Base-by-base conservation (phyloP, 2,329 filamentous ascomycete genomes). In the Aspergillus sergii region DNA sequence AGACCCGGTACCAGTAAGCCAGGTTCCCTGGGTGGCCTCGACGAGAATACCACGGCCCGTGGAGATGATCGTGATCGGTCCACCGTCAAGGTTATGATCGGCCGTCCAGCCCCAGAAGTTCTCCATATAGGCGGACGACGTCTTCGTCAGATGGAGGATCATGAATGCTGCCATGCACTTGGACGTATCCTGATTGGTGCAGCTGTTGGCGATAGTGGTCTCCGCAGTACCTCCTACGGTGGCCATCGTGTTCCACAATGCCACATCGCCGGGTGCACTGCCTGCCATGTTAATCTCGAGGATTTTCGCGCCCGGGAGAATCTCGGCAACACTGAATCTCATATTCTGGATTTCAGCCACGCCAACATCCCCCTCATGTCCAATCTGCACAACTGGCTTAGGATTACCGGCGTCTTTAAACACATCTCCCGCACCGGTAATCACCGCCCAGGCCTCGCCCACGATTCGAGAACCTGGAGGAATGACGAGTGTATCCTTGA, bases 401-500 rank as follows among this genome's bases (percentile, higher is more conserved):
- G 86, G 86, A 43, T 76, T 76, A 50, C 65, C 73, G 0, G 75
- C 72, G 60, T 82, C 75, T 59, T 70, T 77, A 72, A 84, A 88
- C 53, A 76, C 79, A 62, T 71, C 62, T 2, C 86, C 86, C 3
- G 74, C 75, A 11, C 78, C 85, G 3, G 79, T 81, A 71, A 85
- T 85, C 6, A 78, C 77, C 9, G 84, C 78, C 79, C 84, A 86
- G 1, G 80, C 83, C 70, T 87, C 83, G 34, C 86, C 86, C 8
- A 85, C 77, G 41, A 88, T 81, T 2, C 81, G 79, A 2, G 83
- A 82, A 16, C 82, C 80, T 7, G 76, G 71, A 0, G 83, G 83
- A 32, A 85, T 71, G n/a, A 73, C 68, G 28, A 85, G 68, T 0
- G 83, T 85, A 39, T 80, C 74, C 1, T 74, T 79, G 14, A 84